Conservation (phyloP, 225 moss, liverwort and hornwort species). For the Sphagnum tenellum region DNA sequence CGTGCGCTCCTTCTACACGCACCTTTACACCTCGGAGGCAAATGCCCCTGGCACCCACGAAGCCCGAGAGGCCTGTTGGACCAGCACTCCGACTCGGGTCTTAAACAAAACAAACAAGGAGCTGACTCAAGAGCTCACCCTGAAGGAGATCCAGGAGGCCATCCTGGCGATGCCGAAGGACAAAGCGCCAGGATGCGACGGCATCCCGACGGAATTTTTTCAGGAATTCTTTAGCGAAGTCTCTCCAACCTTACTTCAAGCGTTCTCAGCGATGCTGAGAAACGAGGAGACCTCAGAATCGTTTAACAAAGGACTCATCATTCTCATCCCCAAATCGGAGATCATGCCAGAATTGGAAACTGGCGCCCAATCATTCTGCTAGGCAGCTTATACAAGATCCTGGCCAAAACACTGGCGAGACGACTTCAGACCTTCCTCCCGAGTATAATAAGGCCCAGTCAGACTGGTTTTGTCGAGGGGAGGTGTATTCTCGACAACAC, state of each 20-base stretch:
- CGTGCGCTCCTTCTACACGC: not conserved
- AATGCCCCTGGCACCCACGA: not conserved
- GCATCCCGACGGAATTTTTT: conserved; percentile 3
- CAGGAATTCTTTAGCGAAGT: not conserved
- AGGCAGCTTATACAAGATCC: not conserved
- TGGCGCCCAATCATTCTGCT: conserved; percentile 1
- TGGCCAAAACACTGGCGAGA: not conserved
- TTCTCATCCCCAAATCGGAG: conserved; percentile 1
- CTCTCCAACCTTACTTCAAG: not conserved
- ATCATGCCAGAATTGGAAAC: not conserved
- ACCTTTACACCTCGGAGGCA: not conserved
- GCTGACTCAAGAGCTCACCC: not conserved
- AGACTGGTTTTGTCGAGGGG: not conserved
- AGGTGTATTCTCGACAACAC: not conserved
- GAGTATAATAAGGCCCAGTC: not conserved
- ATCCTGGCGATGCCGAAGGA: not conserved
- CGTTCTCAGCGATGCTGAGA: not conserved
- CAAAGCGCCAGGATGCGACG: conserved; percentile 3
- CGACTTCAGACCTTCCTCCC: not conserved
- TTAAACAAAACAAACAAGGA: not conserved
- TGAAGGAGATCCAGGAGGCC: not conserved
- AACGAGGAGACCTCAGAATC: not conserved
- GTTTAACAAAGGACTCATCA: not conserved
- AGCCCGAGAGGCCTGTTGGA: not conserved
- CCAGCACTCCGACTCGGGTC: not conserved